Percentiles rank a stretch among this genome's conserved stretches.
Conservation (phyloP, 2,329 filamentous ascomycete species). For the Elsinoe necatrix region DNA sequence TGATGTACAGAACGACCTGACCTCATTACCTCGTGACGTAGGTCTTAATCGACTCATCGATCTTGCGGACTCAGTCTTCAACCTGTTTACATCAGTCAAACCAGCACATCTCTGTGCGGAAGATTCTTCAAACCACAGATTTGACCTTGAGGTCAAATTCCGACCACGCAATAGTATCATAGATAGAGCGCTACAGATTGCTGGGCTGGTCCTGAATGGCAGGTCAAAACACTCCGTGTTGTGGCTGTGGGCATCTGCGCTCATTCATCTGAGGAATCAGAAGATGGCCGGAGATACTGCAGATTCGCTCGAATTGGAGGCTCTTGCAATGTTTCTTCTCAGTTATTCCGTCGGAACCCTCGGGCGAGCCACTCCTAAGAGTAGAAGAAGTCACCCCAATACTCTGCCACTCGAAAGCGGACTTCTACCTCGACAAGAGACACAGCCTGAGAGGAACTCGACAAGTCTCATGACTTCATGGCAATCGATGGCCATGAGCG, state of each 20-base stretch:
- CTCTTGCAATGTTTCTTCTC: slow-evolving; percentile 16
- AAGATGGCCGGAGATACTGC: neutral
- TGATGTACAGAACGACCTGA: slow-evolving; percentile 6
- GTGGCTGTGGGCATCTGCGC: slow-evolving; percentile 25
- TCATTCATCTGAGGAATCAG: slow-evolving; percentile 5
- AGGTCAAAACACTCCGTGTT: slow-evolving; percentile 21
- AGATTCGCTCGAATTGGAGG: slow-evolving; percentile 16
- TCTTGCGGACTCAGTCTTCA: slow-evolving; percentile 14
- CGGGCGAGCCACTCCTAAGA: slow-evolving; percentile 1
- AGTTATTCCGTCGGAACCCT: slow-evolving; percentile 17
- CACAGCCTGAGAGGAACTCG: neutral
- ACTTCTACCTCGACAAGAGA: neutral
- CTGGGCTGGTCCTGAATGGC: slow-evolving; percentile 24
- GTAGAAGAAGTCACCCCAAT: slow-evolving; percentile 4
- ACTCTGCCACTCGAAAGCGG: neutral
- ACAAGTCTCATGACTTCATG: neutral
- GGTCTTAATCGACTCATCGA: slow-evolving; percentile 25
- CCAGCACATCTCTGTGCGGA: slow-evolving; percentile 23
- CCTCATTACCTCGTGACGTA: slow-evolving; percentile 15
- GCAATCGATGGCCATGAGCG: neutral
- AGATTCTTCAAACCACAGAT: slow-evolving; percentile 22
- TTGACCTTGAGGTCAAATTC: slow-evolving; percentile 25
- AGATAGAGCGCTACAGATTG: slow-evolving; percentile 23
- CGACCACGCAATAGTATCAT: slow-evolving; percentile 22
- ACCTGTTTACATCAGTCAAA: slow-evolving; percentile 20